Conservation (phyloP, 78 protist species). For the Guillardia theta region DNA sequence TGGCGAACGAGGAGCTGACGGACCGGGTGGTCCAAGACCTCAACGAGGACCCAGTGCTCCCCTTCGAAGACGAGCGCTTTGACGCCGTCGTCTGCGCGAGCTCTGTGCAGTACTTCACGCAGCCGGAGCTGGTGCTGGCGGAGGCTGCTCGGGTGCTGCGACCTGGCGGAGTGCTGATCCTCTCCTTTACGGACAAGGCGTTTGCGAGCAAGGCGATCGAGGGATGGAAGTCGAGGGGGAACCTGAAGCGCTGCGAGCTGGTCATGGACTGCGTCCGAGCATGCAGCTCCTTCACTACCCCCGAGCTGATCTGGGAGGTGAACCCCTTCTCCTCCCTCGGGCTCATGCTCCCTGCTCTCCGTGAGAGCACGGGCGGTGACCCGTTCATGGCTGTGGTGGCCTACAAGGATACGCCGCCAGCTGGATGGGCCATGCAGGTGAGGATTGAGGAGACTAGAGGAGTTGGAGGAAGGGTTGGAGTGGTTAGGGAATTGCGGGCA, state of each 20-base stretch:
- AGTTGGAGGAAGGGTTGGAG: no score
- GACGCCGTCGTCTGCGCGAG: neutral
- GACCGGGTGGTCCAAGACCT: neutral
- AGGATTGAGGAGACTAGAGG: neutral
- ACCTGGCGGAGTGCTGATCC: neutral
- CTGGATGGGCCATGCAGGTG: neutral
- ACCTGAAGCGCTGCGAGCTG: neutral
- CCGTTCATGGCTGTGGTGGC: neutral
- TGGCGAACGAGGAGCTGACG: slow-evolving; percentile 11
- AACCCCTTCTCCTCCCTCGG: neutral
- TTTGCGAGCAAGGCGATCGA: neutral
- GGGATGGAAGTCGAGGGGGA: neutral
- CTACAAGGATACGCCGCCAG: neutral
- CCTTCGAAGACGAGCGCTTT: neutral
- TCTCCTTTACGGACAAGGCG: neutral
- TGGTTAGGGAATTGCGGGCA: no score
- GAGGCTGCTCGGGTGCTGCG: neutral
- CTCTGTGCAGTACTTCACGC: neutral
- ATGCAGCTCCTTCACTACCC: neutral
- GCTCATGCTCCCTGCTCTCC: neutral
- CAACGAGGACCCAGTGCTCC: neutral
- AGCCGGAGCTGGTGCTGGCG: neutral
- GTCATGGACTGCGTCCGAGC: neutral
- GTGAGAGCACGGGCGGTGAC: neutral
- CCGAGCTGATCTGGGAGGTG: slow-evolving; percentile 28